A percentile compares a stretch with the other conserved stretches of the same genome.
Evolutionary conservation across 1,139 yeast genomes (phyloP).

Genomic region (Suhomyces chickasaworum): DNA sequence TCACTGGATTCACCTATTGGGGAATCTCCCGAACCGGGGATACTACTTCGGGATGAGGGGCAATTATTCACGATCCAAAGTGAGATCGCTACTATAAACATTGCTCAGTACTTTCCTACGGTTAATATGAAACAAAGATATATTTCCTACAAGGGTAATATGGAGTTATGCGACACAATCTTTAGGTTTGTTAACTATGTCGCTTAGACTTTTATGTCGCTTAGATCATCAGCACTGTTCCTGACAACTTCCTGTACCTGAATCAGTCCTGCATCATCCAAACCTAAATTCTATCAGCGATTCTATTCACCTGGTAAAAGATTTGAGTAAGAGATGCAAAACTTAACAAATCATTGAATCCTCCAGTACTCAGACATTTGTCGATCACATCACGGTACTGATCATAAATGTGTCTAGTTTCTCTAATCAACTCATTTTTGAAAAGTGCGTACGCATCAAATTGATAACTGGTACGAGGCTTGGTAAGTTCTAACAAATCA

Average conservation of each 20-base stretch:
- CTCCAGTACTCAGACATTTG: constrained; percentile 14
- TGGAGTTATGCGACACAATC: constrained; percentile 9
- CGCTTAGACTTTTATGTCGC: constrained; percentile 1
- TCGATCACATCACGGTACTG: constrained; percentile 9
- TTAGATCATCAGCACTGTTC: background rate
- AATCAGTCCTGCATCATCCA: background rate
- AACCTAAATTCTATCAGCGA: constrained; percentile 18
- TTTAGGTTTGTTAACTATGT: constrained; percentile 13
- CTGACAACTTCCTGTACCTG: constrained; percentile 1
- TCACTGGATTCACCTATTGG: background rate
- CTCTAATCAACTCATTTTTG: constrained; percentile 24
- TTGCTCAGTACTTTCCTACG: constrained; percentile 8
- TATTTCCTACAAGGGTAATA: constrained; percentile 9
- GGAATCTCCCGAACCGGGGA: background rate
- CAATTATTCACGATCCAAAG: constrained; percentile 4
- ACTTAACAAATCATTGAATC: constrained; percentile 18
- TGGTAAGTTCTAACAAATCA: constrained; percentile 19
- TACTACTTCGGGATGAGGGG: constrained; percentile 11
- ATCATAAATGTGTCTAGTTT: constrained; percentile 28
- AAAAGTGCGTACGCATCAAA: constrained; percentile 22
- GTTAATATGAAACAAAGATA: background rate
- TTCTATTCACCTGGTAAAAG: constrained; percentile 23
- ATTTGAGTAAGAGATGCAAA: constrained; percentile 27
- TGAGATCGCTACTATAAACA: constrained; percentile 8
- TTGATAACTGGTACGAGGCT: constrained; percentile 21